phyloP scores from a whole-genome alignment of 805 yeast species.

The Zygosaccharomyces siamensis region DNA sequence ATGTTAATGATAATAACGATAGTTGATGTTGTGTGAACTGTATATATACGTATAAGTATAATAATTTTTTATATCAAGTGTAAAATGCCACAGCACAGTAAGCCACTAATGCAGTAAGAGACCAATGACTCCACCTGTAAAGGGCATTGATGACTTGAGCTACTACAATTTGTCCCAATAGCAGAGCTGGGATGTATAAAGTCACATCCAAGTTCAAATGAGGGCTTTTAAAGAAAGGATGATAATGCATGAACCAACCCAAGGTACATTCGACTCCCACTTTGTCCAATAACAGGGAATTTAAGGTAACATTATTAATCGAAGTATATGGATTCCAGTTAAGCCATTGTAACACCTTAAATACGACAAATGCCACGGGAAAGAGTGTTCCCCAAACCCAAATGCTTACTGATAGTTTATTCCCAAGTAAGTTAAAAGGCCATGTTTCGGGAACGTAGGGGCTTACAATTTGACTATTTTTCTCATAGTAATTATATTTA shows the following conservation, averaged over 20 bases:
- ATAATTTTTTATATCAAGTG: neutral
- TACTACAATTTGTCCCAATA: conserved; percentile 19
- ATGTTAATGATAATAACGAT: neutral
- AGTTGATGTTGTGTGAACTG: neutral
- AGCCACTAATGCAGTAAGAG: conserved; percentile 4
- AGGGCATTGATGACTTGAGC: conserved; percentile 15
- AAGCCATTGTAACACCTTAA: conserved; percentile 1
- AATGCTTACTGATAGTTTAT: conserved; percentile 9
- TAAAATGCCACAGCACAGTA: conserved; percentile 6
- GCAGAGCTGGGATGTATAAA: conserved; percentile 25
- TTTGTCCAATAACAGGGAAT: conserved; percentile 13
- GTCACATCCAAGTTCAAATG: conserved; percentile 16
- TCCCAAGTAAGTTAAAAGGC: conserved; percentile 16
- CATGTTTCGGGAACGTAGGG: conserved; percentile 13
- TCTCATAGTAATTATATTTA: conserved; percentile 22
- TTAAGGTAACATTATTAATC: neutral
- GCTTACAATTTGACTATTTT: conserved; percentile 10
- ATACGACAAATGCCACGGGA: conserved; percentile 7
- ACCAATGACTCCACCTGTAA: conserved; percentile 11
- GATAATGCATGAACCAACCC: conserved; percentile 31
- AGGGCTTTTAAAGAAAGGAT: conserved; percentile 20
- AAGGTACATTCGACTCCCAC: conserved; percentile 18
- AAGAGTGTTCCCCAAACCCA: conserved; percentile 20
- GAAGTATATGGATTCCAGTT: conserved; percentile 21
- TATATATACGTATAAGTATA: neutral